phyloP scores from a whole-genome alignment of 2,329 filamentous ascomycete species.

The Aspergillus puulaauensis region DNA sequence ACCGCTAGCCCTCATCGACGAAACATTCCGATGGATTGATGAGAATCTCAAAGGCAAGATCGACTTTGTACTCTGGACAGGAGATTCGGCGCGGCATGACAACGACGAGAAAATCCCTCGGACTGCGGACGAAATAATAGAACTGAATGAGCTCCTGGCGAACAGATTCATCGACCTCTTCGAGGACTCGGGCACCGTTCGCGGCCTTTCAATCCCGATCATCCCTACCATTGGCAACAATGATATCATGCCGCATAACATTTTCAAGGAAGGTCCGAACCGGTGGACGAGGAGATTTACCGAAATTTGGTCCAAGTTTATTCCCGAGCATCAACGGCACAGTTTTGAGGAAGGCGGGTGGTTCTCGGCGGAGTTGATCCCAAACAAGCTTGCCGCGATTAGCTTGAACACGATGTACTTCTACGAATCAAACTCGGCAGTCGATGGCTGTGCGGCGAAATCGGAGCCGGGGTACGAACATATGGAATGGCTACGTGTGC shows the following conservation, averaged over 20 bases:
- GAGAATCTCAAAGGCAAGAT: conserved; percentile 73
- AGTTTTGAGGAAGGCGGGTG: conserved; percentile 90
- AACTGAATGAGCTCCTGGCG: conserved; percentile 73
- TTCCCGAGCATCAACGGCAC: conserved; percentile 88
- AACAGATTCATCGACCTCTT: conserved; percentile 76
- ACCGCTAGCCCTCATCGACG: conserved; percentile 75
- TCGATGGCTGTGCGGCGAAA: conserved; percentile 79
- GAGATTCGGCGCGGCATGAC: conserved; percentile 86
- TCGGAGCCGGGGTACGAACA: conserved; percentile 89
- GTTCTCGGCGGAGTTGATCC: conserved; percentile 92
- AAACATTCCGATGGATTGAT: conserved; percentile 86
- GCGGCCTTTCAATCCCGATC: conserved; percentile 70
- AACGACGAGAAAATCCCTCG: conserved; percentile 80
- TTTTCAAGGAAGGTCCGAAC: conserved; percentile 82
- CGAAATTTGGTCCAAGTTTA: conserved; percentile 79
- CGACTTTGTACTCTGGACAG: conserved; percentile 92
- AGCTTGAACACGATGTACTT: conserved; percentile 97
- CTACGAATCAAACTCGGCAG: conserved; percentile 87
- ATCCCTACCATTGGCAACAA: conserved; percentile 95
- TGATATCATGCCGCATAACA: conserved; percentile 95
- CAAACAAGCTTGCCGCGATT: conserved; percentile 79
- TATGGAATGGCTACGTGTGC: conserved; percentile 91
- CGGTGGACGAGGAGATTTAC: conserved; percentile 76
- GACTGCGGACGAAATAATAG: conserved; percentile 70
- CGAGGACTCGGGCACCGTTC: conserved; percentile 53